These are phyloP conservation scores for Piromyces finnis DNA, from an alignment of 192 early-diverging fungal species.

Conservation along the genomic window DNA sequence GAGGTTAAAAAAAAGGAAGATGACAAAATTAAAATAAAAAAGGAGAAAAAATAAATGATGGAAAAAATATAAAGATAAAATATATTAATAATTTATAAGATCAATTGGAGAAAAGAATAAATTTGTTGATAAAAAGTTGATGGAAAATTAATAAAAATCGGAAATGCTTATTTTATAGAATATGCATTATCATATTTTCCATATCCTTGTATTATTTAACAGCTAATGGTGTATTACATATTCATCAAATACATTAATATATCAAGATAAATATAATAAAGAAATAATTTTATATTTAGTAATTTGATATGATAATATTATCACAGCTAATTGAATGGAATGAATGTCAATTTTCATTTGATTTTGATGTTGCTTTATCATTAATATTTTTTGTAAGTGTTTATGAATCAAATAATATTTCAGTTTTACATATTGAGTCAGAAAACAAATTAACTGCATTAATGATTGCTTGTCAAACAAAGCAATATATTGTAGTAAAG, in stretches of 20 bases:
- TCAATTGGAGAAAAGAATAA: not conserved
- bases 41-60: not conserved
- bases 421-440: not conserved
- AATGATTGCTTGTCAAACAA: not conserved
- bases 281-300: not conserved
- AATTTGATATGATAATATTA: not conserved
- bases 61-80: not conserved
- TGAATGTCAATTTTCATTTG: not conserved
- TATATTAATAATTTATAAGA: not conserved
- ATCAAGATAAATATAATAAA: not conserved
- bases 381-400: not conserved
- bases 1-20: not conserved
- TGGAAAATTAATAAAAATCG: not conserved
- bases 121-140: not conserved
- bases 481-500: not conserved
- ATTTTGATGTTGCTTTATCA: not conserved
- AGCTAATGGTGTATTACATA: not conserved
- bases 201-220: not conserved
- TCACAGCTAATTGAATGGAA: not conserved
- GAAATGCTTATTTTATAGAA: not conserved
- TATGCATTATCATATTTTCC: not conserved
- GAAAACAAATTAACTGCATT: not conserved
- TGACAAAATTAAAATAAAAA: not conserved
- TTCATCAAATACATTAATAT: too few species aligned
- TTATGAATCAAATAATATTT: not conserved